Percentiles rank a stretch among this genome's conserved stretches.
Conservation (phyloP, 2,329 filamentous ascomycete species). For the Alternaria ethzedia region DNA sequence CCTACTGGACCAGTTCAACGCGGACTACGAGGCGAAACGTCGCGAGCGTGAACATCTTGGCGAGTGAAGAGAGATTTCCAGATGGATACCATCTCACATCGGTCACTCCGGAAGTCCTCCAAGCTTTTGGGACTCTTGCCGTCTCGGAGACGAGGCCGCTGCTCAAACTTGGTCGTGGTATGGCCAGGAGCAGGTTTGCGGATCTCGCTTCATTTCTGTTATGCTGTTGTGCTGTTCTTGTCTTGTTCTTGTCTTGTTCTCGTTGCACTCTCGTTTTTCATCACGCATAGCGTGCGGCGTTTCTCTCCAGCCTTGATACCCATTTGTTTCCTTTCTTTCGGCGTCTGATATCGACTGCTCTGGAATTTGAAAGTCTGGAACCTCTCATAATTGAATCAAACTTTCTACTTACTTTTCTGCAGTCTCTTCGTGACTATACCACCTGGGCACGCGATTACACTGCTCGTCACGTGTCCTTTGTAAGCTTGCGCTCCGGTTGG, state of each 20-base stretch:
- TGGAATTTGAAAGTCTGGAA: not conserved
- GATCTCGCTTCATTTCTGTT: not conserved
- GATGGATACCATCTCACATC: not conserved
- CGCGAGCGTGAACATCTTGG: not conserved
- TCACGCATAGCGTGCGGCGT: not conserved
- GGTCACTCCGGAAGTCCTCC: not conserved
- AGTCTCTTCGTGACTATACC: not conserved
- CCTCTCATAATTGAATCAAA: not conserved
- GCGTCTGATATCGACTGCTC: not conserved
- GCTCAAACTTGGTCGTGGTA: not conserved
- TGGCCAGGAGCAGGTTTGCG: not conserved
- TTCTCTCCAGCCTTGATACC: not conserved
- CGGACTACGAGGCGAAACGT: not conserved
- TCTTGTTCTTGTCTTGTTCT: not conserved
- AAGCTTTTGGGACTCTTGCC: not conserved
- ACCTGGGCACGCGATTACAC: too few relatives aligned
- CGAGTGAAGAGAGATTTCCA: not conserved
- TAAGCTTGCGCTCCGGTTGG: not conserved
- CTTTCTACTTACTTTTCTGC: not conserved
- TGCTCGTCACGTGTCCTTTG: not conserved
- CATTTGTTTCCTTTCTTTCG: not conserved
- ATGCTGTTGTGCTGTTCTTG: not conserved
- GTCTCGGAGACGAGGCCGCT: not conserved
- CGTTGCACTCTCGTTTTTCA: not conserved
- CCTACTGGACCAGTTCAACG: not conserved